Conservation (phyloP, 768 basidiomycete species). For the Auricularia sp. region DNA sequence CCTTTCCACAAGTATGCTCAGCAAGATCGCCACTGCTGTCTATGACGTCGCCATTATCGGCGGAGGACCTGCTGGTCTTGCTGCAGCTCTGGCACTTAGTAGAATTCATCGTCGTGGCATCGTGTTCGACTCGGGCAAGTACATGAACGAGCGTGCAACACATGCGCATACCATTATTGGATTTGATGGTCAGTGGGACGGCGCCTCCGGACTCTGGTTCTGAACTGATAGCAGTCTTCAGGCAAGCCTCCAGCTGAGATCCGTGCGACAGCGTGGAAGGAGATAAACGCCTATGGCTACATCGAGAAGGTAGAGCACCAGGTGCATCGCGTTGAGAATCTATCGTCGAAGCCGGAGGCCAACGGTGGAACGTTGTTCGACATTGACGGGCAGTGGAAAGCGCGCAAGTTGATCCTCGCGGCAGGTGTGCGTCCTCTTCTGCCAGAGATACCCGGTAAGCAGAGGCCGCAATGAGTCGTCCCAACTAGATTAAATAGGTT, state of each 20-base stretch:
- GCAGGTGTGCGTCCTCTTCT: background rate
- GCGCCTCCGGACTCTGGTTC: background rate
- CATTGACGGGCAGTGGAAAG: background rate
- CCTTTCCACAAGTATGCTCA: background rate
- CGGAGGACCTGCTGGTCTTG: constrained; percentile 19
- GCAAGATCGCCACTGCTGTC: background rate
- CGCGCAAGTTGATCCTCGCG: background rate
- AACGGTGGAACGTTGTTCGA: background rate
- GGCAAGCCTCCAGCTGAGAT: background rate
- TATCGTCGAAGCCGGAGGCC: background rate
- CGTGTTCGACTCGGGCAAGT: constrained; percentile 15
- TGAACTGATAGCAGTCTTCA: background rate
- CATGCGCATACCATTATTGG: constrained; percentile 10
- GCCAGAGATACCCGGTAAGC: background rate
- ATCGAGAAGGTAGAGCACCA: background rate
- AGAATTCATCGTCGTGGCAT: constrained; percentile 12
- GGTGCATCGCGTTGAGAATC: background rate
- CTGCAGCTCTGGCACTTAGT: constrained; percentile 14
- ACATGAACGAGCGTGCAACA: constrained; percentile 10
- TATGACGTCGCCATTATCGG: constrained; percentile 6
- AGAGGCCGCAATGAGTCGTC: too few species aligned
- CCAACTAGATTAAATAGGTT: too few species aligned
- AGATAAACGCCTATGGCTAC: background rate
- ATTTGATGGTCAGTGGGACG: background rate
- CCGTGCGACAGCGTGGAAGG: background rate